Base-by-base conservation (phyloP, 176 grass and related monocot genomes). In the Cenchrus americanus region DNA sequence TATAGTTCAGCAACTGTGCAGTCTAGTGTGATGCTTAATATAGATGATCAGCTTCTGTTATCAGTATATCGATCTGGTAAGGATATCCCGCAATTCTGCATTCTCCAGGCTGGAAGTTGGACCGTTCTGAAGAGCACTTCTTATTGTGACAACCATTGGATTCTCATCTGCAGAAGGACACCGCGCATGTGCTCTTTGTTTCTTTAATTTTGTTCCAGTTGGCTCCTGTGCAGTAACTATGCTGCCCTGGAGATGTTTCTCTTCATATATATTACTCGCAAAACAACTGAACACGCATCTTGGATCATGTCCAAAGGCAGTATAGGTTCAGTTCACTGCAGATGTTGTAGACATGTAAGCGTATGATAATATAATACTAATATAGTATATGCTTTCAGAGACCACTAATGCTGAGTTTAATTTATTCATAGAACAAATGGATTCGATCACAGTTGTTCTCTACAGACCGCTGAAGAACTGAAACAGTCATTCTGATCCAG, bases 41-140 rank as follows among this genome's bases (percentile, higher is more conserved):
- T 53, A 48, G 15, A 66, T 71, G 7, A 15, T 34, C 67, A 18
- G 5, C 34, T 75, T 34, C 17, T 75, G 41, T 26, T 63, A 50
- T 42, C 26, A 41, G 5, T 26, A 52, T 22, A 54, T 81, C 12
- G 87, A 85, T 89, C 77, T 63, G 24, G 32, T 76, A 82, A 76
- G 32, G 70, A 82, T 86, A 74, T 41, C 66, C 11, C 27, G 63
- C 49, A 80, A 80, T 83, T 75, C n/a, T 71, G 69, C 54, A 77
- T 41, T 79, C 73, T 61, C 58, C 83, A 86, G 89, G 77, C 77
- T 88, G 89, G 86, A 80, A 23, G 50, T 81, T 94, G 85, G 69
- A 86, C 32, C 67, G 63, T 75, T 82, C 81, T 63, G 42, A 78
- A 78, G 75, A 91, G 41, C 63, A 87, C 62, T 82, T 73, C 40